These are phyloP conservation scores for Porcisia hertigi DNA, from an alignment of 208 protist genomes.

Conservation along the genomic window DNA sequence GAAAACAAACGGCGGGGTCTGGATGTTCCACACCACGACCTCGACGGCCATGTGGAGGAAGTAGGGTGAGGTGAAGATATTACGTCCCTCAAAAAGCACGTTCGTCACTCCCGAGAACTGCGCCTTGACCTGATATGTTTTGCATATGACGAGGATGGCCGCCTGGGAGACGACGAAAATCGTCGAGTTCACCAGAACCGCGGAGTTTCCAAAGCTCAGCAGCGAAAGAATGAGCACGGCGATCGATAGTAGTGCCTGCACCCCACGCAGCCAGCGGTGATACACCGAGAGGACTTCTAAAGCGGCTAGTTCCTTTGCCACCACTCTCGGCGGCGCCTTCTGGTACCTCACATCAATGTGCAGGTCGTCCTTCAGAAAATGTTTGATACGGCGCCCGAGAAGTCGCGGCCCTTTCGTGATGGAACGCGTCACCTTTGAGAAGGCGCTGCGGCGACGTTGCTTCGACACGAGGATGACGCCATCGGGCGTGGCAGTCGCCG, in stretches of 20 bases:
- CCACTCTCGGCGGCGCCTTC: slow-evolving; percentile 41
- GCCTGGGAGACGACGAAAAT: slow-evolving; percentile 60
- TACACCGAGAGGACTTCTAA: slow-evolving; percentile 68
- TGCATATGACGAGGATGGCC: slow-evolving; percentile 50
- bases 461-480: slow-evolving; percentile 14
- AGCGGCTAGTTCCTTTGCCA: slow-evolving; percentile 50
- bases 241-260: slow-evolving; percentile 65
- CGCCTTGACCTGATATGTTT: slow-evolving; percentile 72
- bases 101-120: slow-evolving; percentile 63
- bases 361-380: slow-evolving; percentile 69
- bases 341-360: slow-evolving; percentile 59
- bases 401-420: slow-evolving; percentile 62
- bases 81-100: slow-evolving; percentile 52
- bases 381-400: slow-evolving; percentile 62
- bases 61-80: slow-evolving; percentile 75
- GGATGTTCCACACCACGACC: slow-evolving; percentile 67
- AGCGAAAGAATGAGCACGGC: slow-evolving; percentile 62
- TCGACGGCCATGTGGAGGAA: slow-evolving; percentile 68
- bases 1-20: slow-evolving; percentile 60
- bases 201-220: slow-evolving; percentile 31
- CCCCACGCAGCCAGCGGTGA: slow-evolving; percentile 72
- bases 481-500: not conserved
- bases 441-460: slow-evolving; percentile 19
- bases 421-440: slow-evolving; percentile 28
- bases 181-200: slow-evolving; percentile 51